A percentile compares a stretch with the other conserved stretches of the same genome.
Evolutionary conservation across 306 rosid genomes (phyloP).

Genomic region (Coriaria nepalensis): DNA sequence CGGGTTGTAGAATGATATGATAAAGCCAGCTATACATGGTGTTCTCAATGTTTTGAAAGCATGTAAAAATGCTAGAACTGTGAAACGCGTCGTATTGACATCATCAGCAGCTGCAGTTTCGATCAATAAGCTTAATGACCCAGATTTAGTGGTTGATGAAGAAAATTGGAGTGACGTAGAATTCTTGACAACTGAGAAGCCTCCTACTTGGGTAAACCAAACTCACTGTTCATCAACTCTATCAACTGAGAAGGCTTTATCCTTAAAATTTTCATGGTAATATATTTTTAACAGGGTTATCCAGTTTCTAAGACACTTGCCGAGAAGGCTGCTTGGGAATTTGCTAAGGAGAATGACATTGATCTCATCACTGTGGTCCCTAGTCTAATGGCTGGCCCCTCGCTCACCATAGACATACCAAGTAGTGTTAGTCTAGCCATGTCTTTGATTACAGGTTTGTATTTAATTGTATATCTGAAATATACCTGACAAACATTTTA

Average conservation of each 20-base stretch:
- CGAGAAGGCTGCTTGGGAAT: constrained; percentile 69
- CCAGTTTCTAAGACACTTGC: constrained; percentile 60
- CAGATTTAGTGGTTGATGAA: constrained; percentile 47
- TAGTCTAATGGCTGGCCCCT: constrained; percentile 45
- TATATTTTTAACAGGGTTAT: constrained; percentile 38
- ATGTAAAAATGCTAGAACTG: constrained; percentile 44
- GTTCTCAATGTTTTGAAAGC: constrained; percentile 57
- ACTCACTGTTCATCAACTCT: too few relatives aligned
- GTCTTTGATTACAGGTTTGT: constrained; percentile 45
- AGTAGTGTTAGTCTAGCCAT: constrained; percentile 38
- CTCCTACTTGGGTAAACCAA: constrained; percentile 64
- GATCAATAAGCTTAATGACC: constrained; percentile 31
- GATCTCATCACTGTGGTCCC: constrained; percentile 75
- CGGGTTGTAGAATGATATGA: constrained; percentile 56
- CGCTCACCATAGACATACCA: constrained; percentile 56
- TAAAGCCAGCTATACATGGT: constrained; percentile 69
- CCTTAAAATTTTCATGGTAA: constrained; percentile 6
- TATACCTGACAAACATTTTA: too few relatives aligned
- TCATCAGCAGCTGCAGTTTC: constrained; percentile 74
- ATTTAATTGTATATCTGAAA: background rate
- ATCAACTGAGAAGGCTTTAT: background rate
- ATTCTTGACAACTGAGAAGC: constrained; percentile 41
- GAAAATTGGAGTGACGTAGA: constrained; percentile 57
- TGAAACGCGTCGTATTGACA: constrained; percentile 62
- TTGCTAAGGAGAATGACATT: constrained; percentile 52